These are phyloP conservation scores for Candida khao-thaluensis DNA, from an alignment of 805 yeast species.

Conservation along the genomic window DNA sequence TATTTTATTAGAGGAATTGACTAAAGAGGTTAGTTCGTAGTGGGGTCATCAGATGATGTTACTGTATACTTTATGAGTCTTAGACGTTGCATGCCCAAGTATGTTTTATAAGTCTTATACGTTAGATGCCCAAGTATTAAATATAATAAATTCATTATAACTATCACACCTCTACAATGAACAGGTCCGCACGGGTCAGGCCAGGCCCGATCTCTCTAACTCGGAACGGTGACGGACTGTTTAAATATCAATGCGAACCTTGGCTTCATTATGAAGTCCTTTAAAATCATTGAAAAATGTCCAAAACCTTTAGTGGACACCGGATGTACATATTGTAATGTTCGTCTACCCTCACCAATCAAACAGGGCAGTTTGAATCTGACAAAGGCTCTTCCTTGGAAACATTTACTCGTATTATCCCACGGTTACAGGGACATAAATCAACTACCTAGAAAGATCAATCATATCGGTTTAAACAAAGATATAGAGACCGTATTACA, in stretches of 20 bases:
- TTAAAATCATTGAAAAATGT: slow-evolving; percentile 31
- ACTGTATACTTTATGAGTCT: too few species aligned
- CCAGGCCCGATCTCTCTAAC: too few species aligned
- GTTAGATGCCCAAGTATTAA: too few species aligned
- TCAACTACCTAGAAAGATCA: slow-evolving; percentile 31
- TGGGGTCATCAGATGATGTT: too few species aligned
- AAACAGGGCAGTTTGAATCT: slow-evolving; percentile 22
- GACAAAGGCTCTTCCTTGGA: slow-evolving; percentile 52
- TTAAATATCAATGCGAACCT: too few species aligned
- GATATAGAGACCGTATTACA: slow-evolving; percentile 26
- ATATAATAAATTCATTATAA: too few species aligned
- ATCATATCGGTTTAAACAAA: slow-evolving; percentile 14
- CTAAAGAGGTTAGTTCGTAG: too few species aligned
- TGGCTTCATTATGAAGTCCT: not conserved
- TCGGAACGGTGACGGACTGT: too few species aligned
- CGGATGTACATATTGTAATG: slow-evolving; percentile 59
- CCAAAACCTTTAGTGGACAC: slow-evolving; percentile 55
- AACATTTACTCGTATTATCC: slow-evolving; percentile 54
- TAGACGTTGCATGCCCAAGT: too few species aligned
- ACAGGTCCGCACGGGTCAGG: too few species aligned
- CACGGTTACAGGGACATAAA: slow-evolving; percentile 48
- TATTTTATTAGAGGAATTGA: slow-evolving; percentile 50
- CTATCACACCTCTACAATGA: too few species aligned
- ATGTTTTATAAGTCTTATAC: too few species aligned
- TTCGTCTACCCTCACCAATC: slow-evolving; percentile 26